Evolutionary conservation across 352 stramenopile genomes (phyloP).

Genomic region (Phytophthora fragariaefolia): DNA sequence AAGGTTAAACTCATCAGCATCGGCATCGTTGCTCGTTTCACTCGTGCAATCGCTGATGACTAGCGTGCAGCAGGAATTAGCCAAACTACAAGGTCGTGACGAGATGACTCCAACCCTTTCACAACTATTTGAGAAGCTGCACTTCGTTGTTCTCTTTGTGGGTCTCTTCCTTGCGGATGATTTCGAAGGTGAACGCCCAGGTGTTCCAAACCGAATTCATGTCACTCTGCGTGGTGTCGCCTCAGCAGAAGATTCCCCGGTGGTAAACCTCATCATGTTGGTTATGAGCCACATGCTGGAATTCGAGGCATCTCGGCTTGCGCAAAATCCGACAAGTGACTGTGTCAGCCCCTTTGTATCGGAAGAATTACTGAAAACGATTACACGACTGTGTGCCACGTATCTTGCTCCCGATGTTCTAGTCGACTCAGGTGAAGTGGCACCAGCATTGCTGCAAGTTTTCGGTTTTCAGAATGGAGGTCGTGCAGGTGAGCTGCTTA

Average conservation of each 20-base stretch:
- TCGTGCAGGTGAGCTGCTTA: conserved; percentile 61
- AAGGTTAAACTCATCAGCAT: conserved; percentile 65
- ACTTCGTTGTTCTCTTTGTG: conserved; percentile 82
- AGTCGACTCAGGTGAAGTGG: conserved; percentile 42
- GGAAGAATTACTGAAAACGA: conserved; percentile 75
- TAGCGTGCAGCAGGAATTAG: conserved; percentile 51
- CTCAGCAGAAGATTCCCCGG: conserved; percentile 34
- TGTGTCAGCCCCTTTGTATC: conserved; percentile 83
- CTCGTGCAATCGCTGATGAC: conserved; percentile 68
- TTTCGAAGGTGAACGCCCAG: conserved; percentile 73
- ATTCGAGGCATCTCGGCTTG: conserved; percentile 69
- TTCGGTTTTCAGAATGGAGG: conserved; percentile 70
- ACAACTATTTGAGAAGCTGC: conserved; percentile 79
- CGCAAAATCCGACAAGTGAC: conserved; percentile 57
- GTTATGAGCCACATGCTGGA: conserved; percentile 77
- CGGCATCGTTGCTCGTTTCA: conserved; percentile 58
- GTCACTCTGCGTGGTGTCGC: conserved; percentile 37
- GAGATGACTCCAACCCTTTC: conserved; percentile 63
- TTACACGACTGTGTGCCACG: conserved; percentile 76
- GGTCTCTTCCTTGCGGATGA: conserved; percentile 84
- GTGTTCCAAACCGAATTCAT: conserved; percentile 69
- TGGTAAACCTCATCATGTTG: conserved; percentile 71
- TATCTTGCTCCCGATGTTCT: conserved; percentile 69
- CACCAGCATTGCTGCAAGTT: conserved; percentile 61
- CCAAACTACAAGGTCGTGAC: conserved; percentile 51